Base-by-base conservation (phyloP, 2,329 filamentous ascomycete genomes). In the Helminthosporium solani region DNA sequence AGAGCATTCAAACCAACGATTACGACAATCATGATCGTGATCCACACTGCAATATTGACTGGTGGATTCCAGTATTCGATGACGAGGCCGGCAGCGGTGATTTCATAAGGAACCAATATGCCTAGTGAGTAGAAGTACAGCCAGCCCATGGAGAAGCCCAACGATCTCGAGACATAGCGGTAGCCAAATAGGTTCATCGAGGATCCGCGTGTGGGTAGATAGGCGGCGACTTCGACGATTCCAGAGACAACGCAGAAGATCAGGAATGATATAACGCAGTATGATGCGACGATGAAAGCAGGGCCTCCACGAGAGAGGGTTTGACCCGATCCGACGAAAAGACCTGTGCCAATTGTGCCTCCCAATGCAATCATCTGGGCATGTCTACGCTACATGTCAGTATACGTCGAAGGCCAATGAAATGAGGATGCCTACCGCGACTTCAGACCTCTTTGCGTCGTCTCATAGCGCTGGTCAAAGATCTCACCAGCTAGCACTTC, bases 341-440 rank as follows among this genome's bases (percentile, higher is more conserved):
- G 79, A 66, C 79, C 79, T 50, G 79, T 80, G 56, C 79, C 79
- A 46, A 82, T 82, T 14, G 78, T 79, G 42, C 79, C 79, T 53
- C 79, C 78, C n/a, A 82, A 79, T 48, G 79, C 77, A 64, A 82
- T 82, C 79, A 82, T 82, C 64, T 82, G 77, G 74, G 54, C 73
- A 72, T 49, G 73, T 64, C 35, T 80, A 14, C 8, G 74, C 66
- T 30, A 73, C 73, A 11, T 70, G 21, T 75, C 73, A n/a, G 75
- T 67, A 41, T 62, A 63, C 20, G 35, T 19, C 4, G 23, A 14
- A 14, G 14, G 7, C 14, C 9, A n/a, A 31, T n/a, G 4, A 14
- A 7, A 34, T 1, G 16, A 38, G 63, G 62, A 61, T 63, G 45
- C 58, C 31, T 52, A 64, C 61, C 61, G 50, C 11, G 66, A 70